Base-by-base conservation (phyloP, 2,329 filamentous ascomycete genomes). In the Plenodomus lindquistii region DNA sequence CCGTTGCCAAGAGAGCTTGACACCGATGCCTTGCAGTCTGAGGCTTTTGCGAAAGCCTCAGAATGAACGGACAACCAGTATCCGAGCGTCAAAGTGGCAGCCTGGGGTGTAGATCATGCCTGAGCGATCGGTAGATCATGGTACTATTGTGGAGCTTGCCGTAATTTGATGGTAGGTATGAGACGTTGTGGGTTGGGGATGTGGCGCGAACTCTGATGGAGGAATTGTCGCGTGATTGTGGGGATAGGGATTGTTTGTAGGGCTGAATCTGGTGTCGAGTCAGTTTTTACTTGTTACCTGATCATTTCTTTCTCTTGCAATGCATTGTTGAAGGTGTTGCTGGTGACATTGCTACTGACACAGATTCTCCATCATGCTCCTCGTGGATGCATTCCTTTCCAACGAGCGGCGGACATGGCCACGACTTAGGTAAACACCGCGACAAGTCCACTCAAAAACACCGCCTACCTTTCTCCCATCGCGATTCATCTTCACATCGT, bases 1-100 rank as follows among this genome's bases (percentile, higher is more conserved):
- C 59, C 40, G 16, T 36, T 59, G 60, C 60, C 61, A 65, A 57
- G 56, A 53, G 44, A 52, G 55, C 60, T 60, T 45, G 55, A 52
- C 36, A 45, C 9, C 37, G 42, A 35, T 42, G 41, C 46, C 37
- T 42, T 24, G 24, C n/a, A 20, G 37, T 42, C 48, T 51, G 34
- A 46, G 57, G 52, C 50, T 18, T 31, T 29, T 24, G 39, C 36
- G 41, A 48, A 37, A 42, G 56, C 49, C 54, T 54, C 31, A 43
- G 31, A 31, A 24, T 36, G 29, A 16, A 20, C 18, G 16, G 35
- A 37, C 16, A 19, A 18, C 3, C 13, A 31, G 27, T 38, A 50
- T 52, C 62, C 62, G 56, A 45, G 40, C 19, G 29, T 18, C 10
- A 46, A 37, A 40, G 22, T 7, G 36, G 24, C 38, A 37, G 27